These are phyloP conservation scores for Sparassis latifolia DNA, from an alignment of 1,284 basidiomycete species.

Conservation along the genomic window DNA sequence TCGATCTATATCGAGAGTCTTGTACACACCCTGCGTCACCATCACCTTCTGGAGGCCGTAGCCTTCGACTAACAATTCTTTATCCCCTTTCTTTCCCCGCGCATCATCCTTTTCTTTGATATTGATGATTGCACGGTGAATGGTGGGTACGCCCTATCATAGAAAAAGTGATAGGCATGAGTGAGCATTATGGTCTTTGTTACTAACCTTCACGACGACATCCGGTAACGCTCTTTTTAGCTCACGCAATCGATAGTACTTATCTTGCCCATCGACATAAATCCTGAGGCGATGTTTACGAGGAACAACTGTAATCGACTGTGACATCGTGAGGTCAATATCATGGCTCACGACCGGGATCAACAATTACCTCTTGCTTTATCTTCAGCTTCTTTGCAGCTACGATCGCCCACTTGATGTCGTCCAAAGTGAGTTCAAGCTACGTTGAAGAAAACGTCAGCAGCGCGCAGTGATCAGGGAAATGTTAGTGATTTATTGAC, in stretches of 20 bases:
- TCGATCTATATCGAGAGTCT: not conserved
- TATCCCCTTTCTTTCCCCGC: slow-evolving; percentile 75
- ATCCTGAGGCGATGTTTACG: slow-evolving; percentile 80
- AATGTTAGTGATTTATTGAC: slow-evolving; percentile 29
- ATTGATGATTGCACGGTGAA: slow-evolving; percentile 89
- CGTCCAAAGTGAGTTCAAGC: slow-evolving; percentile 91
- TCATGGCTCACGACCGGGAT: not conserved
- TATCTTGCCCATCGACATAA: slow-evolving; percentile 79
- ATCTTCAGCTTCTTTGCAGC: slow-evolving; percentile 89
- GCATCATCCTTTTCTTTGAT: slow-evolving; percentile 79
- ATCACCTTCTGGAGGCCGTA: slow-evolving; percentile 98
- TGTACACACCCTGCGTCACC: slow-evolving; percentile 81
- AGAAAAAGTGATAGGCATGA: not conserved
- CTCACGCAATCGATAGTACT: slow-evolving; percentile 84
- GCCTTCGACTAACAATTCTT: slow-evolving; percentile 89
- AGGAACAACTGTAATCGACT: slow-evolving; percentile 73
- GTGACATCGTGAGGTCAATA: not conserved
- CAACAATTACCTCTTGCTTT: slow-evolving; percentile 62
- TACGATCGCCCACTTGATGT: slow-evolving; percentile 90
- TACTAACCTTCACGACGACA: slow-evolving; percentile 80
- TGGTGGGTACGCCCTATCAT: slow-evolving; percentile 70
- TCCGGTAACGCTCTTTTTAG: slow-evolving; percentile 77
- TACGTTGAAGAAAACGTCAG: slow-evolving; percentile 22
- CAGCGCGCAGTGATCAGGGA: not conserved
- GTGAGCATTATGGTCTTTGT: not conserved